phyloP scores from a whole-genome alignment of 2,329 filamentous ascomycete genomes.

The Fusarium veterinarium region DNA sequence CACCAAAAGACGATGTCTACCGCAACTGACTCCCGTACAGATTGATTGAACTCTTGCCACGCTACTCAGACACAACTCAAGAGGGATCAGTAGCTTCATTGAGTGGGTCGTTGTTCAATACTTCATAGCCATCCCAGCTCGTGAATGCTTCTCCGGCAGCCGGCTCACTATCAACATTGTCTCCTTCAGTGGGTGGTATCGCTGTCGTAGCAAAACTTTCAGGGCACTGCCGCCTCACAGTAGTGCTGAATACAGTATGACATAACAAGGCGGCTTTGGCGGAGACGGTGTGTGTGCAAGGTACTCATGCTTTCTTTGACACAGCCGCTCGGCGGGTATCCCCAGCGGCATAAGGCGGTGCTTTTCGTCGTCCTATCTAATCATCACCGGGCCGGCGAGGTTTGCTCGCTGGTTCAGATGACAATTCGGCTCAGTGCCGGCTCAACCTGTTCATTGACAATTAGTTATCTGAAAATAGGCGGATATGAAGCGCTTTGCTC shows the following conservation, averaged over 20 bases:
- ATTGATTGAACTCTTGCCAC: background rate
- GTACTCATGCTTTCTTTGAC: slow-evolving; percentile 10
- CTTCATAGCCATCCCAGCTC: slow-evolving; percentile 13
- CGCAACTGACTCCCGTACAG: background rate
- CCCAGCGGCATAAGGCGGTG: slow-evolving; percentile 40
- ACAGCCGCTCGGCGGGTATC: slow-evolving; percentile 40
- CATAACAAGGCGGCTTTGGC: slow-evolving; percentile 42
- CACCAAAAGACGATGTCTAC: background rate
- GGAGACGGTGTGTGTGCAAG: slow-evolving; percentile 32
- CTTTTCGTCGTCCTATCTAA: slow-evolving; percentile 22
- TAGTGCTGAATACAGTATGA: slow-evolving; percentile 25
- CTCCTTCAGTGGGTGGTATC: slow-evolving; percentile 1
- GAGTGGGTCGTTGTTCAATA: background rate
- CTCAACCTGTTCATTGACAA: slow-evolving; percentile 1
- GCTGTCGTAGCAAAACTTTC: slow-evolving; percentile 12
- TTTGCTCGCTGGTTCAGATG: slow-evolving; percentile 31
- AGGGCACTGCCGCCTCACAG: slow-evolving; percentile 28
- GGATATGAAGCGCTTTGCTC: slow-evolving; percentile 16
- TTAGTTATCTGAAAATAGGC: slow-evolving; percentile 19
- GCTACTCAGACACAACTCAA: background rate
- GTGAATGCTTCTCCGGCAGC: slow-evolving; percentile 14
- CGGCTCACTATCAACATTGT: background rate
- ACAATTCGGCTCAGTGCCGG: slow-evolving; percentile 20
- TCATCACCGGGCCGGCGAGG: slow-evolving; percentile 40
- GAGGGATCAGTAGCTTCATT: background rate